Evolutionary conservation across 225 moss, liverwort and hornwort genomes (phyloP).

Genomic region (Physcomitrellopsis africana): DNA sequence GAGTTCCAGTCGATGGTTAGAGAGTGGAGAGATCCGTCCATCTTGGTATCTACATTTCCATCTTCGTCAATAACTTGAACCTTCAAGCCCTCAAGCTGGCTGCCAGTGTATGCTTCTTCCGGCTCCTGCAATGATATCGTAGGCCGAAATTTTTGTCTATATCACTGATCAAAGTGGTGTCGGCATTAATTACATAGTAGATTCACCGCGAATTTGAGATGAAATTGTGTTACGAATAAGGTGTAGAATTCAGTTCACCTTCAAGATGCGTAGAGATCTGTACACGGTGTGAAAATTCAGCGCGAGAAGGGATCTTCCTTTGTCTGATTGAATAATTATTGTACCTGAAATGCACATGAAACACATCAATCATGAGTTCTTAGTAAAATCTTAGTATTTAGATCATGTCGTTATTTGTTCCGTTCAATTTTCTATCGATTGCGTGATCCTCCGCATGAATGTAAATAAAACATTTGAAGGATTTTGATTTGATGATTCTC

Average conservation of each 20-base stretch:
- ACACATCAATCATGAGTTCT: constrained; percentile 5
- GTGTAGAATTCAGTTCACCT: constrained; percentile 27
- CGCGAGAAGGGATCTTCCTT: constrained; percentile 45
- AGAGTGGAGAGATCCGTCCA: constrained; percentile 51
- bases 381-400: neutral
- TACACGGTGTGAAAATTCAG: constrained; percentile 58
- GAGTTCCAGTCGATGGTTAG: constrained; percentile 50
- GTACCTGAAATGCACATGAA: constrained; percentile 37
- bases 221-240: neutral
- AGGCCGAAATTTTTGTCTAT: neutral
- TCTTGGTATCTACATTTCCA: constrained; percentile 47
- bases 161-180: neutral
- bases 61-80: constrained; percentile 53
- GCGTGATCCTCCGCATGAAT: neutral
- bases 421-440: constrained; percentile 9
- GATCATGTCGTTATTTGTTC: neutral
- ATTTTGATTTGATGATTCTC: neutral
- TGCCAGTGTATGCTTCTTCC: constrained; percentile 42
- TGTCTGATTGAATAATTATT: constrained; percentile 46
- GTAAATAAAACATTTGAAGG: neutral
- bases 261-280: constrained; percentile 45
- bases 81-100: constrained; percentile 45
- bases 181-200: neutral
- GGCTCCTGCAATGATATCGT: constrained; percentile 34
- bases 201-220: neutral